phyloP scores from a whole-genome alignment of 106 monocot genomes.

The Dioscorea zingiberensis region DNA sequence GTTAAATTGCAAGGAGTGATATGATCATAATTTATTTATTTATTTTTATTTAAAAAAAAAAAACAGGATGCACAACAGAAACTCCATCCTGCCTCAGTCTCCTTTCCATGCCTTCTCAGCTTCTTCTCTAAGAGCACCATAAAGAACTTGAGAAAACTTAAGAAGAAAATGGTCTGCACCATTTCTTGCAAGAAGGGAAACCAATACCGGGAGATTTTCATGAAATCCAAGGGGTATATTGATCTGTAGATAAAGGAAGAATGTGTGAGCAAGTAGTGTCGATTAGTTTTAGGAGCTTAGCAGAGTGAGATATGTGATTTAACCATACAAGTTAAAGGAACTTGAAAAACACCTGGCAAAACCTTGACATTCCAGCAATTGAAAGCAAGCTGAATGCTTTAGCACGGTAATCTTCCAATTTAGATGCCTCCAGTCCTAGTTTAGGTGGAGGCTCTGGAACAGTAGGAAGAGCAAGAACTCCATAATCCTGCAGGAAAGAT shows the following conservation, averaged over 20 bases:
- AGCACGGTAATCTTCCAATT: conserved; percentile 59
- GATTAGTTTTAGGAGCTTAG: not conserved
- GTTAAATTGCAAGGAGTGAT: too few relatives aligned
- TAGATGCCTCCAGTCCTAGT: conserved; percentile 28
- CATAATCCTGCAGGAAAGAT: too few relatives aligned
- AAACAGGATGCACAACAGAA: conserved; percentile 48
- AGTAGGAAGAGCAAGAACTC: too few relatives aligned
- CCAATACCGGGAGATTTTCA: conserved; percentile 61
- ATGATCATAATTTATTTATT: too few relatives aligned
- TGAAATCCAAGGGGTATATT: conserved; percentile 67
- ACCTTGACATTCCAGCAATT: conserved; percentile 82
- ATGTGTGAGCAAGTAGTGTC: too few relatives aligned
- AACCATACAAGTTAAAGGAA: too few relatives aligned
- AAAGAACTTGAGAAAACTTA: too few relatives aligned
- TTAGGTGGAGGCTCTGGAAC: conserved; percentile 85
- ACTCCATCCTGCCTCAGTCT: too few relatives aligned
- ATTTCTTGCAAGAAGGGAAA: conserved; percentile 82
- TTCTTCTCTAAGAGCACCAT: too few relatives aligned
- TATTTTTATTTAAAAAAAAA: too few relatives aligned
- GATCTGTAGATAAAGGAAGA: conserved; percentile 30
- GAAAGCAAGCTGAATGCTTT: conserved; percentile 81
- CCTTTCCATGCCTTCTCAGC: too few relatives aligned
- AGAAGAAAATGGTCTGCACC: conserved; percentile 73
- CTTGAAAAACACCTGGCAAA: conserved; percentile 93
- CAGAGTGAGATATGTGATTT: too few relatives aligned